These are phyloP conservation scores for Acanthamoeba divionensis DNA, from an alignment of 208 protist genomes.

Conservation along the genomic window DNA sequence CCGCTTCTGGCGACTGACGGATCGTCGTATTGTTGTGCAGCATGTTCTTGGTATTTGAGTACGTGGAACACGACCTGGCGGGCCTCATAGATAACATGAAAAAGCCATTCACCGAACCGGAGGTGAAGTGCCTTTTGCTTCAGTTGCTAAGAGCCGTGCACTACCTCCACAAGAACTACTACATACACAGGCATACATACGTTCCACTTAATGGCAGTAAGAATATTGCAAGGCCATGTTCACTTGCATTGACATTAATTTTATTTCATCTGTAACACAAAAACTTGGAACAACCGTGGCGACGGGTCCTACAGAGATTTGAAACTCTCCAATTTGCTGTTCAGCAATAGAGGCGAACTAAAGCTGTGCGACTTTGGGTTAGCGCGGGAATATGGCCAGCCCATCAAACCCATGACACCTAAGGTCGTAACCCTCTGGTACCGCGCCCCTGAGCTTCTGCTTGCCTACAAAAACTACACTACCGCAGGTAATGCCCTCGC, in stretches of 20 bases:
- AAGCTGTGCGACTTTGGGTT: slow-evolving; percentile 75
- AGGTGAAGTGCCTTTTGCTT: slow-evolving; percentile 78
- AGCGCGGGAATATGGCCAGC: slow-evolving; percentile 60
- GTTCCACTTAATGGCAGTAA: too few species aligned
- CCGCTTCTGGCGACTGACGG: not conserved
- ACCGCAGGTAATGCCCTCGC: not conserved
- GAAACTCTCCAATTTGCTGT: slow-evolving; percentile 76
- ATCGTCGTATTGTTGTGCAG: slow-evolving; percentile 10
- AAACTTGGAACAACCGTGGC: not conserved
- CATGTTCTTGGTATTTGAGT: slow-evolving; percentile 84
- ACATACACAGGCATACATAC: slow-evolving; percentile 48
- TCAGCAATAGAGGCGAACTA: slow-evolving; percentile 70
- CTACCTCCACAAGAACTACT: slow-evolving; percentile 49
- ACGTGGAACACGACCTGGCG: slow-evolving; percentile 78
- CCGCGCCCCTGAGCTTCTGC: slow-evolving; percentile 69
- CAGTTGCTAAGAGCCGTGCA: slow-evolving; percentile 73
- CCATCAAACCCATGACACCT: slow-evolving; percentile 59
- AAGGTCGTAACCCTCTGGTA: slow-evolving; percentile 77
- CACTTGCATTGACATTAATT: not conserved
- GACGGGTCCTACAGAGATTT: slow-evolving; percentile 72
- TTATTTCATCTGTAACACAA: not conserved
- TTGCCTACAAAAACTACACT: slow-evolving; percentile 62
- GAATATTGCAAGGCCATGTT: not conserved
- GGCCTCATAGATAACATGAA: slow-evolving; percentile 73
- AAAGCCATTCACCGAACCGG: slow-evolving; percentile 68